Base-by-base conservation (phyloP, 2,329 filamentous ascomycete species). In the Beauveria caledonica region DNA sequence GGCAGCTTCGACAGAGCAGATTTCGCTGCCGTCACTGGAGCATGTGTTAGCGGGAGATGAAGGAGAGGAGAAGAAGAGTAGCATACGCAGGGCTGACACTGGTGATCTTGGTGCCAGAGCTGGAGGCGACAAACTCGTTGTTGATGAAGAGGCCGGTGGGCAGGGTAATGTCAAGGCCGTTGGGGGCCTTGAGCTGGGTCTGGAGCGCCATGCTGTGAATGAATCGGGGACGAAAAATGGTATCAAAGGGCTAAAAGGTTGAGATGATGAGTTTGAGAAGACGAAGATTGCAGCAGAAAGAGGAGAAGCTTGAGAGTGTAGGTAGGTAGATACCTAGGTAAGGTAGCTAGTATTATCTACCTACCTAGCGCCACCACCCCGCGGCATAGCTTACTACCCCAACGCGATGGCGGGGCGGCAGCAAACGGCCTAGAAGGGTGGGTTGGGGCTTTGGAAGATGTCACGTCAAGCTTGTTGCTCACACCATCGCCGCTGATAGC, bases 101-200 rank as follows among this genome's bases (percentile, higher is more conserved):
- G 8, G 79, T 76, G 58, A 89, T 81, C 64, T 63, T 84, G 82
- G 64, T 62, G 23, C 72, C 85, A 74, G 64, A 82, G 77, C 58
- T 82, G 75, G 71, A 82, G 82, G 62, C 82, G 52, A 89, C 84
- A 71, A 87, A 90, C 68, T 89, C 85, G 63, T 90, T 90, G 76
- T 89, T 88, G 74, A 91, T 90, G 74, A 90, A 91, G 13, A 91
- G 79, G 13, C 88, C 88, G 11, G 81, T 83, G 10, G 86, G 86
- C 70, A 88, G 85, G 33, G 74, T 77, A 66, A 88, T 89, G 66
- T 83, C 85, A 67, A 77, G 79, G 67, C 87, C 87, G 72, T 91
- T 91, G 11, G 73, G 73, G 10, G 72, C 73, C 42, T 66, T 71
- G 48, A 74, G 68, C 62, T 72, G 61, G 9, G 68, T 49, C 53